Evolutionary conservation across 2,329 filamentous ascomycete species (phyloP).

Genomic region (Biscogniauxia sp.): DNA sequence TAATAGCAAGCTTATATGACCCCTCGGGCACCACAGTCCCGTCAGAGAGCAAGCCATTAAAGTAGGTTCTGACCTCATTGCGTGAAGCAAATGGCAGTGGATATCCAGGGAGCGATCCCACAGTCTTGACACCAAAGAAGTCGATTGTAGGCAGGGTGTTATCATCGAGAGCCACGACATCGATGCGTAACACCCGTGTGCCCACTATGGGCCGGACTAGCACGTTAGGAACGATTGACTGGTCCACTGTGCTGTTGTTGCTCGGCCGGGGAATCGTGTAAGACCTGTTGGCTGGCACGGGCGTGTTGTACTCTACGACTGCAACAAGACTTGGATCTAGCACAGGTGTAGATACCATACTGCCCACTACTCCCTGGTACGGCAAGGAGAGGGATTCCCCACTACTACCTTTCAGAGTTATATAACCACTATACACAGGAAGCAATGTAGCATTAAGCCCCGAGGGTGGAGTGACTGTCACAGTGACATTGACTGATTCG

Average conservation of each 20-base stretch:
- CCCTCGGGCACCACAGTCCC: slow-evolving; percentile 3
- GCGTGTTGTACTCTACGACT: slow-evolving; percentile 1
- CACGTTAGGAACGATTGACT: not conserved
- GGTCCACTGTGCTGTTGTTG: not conserved
- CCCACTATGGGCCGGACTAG: not conserved
- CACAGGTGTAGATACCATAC: slow-evolving; percentile 15
- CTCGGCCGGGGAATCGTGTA: slow-evolving; percentile 3
- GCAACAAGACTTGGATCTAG: not conserved
- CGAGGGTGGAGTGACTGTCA: slow-evolving; percentile 29
- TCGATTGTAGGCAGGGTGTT: not conserved
- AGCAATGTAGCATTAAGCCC: slow-evolving; percentile 29
- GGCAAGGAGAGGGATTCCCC: slow-evolving; percentile 37
- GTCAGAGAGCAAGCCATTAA: slow-evolving; percentile 2
- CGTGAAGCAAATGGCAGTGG: slow-evolving; percentile 2
- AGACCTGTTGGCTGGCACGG: slow-evolving; percentile 1
- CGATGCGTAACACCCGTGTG: not conserved
- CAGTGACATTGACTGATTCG: slow-evolving; percentile 23
- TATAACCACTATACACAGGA: slow-evolving; percentile 44
- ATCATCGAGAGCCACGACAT: not conserved
- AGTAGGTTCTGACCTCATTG: not conserved
- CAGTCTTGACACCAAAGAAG: not conserved
- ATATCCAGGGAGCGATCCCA: slow-evolving; percentile 2
- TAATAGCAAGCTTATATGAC: slow-evolving; percentile 1
- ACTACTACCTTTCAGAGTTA: slow-evolving; percentile 39
- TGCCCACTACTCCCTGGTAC: slow-evolving; percentile 40